These are phyloP conservation scores for Talaromyces sp. DNA, from an alignment of 2,329 filamentous ascomycete genomes.

Conservation along the genomic window DNA sequence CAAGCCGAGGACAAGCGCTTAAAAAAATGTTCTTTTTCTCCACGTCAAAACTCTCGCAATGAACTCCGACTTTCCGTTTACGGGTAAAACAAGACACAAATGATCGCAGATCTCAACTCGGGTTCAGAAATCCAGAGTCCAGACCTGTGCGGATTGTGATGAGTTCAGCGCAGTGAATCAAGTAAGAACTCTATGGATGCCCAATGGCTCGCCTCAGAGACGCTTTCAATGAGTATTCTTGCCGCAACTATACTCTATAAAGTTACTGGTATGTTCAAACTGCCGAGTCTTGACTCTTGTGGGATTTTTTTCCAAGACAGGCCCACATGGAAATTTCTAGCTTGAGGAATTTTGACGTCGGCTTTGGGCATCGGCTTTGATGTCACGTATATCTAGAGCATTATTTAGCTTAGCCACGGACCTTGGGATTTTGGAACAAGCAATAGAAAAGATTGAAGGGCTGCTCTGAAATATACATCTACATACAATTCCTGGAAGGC, in stretches of 20 bases:
- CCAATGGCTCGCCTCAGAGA: neutral
- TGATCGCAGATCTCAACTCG: neutral
- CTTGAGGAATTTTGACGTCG: neutral
- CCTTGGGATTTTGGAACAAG: neutral
- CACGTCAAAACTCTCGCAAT: neutral
- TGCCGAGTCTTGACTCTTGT: neutral
- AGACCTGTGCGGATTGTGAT: neutral
- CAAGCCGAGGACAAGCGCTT: neutral
- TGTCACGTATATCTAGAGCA: neutral
- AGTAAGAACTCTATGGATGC: neutral
- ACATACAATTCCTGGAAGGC: neutral
- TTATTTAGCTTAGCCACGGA: neutral
- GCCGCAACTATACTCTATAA: neutral
- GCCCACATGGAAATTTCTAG: conserved; percentile 6
- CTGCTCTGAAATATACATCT: neutral
- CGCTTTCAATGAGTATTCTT: neutral
- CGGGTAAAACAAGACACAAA: neutral
- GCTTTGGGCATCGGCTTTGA: neutral
- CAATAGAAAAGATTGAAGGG: neutral
- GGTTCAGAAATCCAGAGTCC: neutral
- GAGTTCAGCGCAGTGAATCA: neutral
- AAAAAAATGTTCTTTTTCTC: neutral
- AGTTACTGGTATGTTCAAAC: neutral
- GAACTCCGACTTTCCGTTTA: conserved; percentile 1
- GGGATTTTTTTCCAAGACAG: neutral